Evolutionary conservation across 106 monocot genomes (phyloP).

Genomic region (Posidonia australis): DNA sequence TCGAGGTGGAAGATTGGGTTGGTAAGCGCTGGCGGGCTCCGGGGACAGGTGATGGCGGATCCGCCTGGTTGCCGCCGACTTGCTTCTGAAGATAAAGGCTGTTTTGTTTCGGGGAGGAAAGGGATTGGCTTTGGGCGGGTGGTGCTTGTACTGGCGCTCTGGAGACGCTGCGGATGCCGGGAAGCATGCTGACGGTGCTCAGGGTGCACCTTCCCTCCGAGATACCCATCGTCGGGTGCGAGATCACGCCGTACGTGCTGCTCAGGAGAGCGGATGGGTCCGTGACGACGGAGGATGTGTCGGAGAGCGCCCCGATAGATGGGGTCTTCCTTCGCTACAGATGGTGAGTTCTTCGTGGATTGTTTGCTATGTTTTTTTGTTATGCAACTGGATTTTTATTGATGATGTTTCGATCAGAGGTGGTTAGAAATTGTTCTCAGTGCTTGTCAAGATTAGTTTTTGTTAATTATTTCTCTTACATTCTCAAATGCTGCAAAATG

Average conservation of each 20-base stretch:
- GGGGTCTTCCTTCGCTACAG: conserved; percentile 15
- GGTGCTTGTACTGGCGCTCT: neutral
- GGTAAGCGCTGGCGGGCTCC: conserved; percentile 20
- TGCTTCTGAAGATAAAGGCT: neutral
- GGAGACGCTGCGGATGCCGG: neutral
- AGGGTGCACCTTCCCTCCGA: conserved; percentile 27
- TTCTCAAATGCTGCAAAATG: no score
- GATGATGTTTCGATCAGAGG: no score
- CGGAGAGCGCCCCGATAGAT: conserved; percentile 18
- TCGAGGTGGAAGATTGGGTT: neutral
- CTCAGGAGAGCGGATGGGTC: conserved; percentile 14
- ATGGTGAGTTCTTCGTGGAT: conserved; percentile 15
- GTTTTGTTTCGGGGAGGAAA: neutral
- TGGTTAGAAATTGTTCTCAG: neutral
- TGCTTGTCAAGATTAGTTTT: no score
- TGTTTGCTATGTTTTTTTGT: neutral
- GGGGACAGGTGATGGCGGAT: conserved; percentile 23
- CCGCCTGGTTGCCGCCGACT: conserved; percentile 9
- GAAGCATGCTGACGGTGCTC: conserved; percentile 24
- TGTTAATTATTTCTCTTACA: no score
- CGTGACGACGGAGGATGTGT: conserved; percentile 17
- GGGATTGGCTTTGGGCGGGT: conserved; percentile 1
- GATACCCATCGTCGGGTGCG: conserved; percentile 28
- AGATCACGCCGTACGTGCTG: conserved; percentile 27
- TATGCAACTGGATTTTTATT: neutral